Evolutionary conservation across 2,329 filamentous ascomycete species (phyloP), one percentile per base, ranked within the genome.

Genomic region (Coleophoma eucalyptorum): DNA sequence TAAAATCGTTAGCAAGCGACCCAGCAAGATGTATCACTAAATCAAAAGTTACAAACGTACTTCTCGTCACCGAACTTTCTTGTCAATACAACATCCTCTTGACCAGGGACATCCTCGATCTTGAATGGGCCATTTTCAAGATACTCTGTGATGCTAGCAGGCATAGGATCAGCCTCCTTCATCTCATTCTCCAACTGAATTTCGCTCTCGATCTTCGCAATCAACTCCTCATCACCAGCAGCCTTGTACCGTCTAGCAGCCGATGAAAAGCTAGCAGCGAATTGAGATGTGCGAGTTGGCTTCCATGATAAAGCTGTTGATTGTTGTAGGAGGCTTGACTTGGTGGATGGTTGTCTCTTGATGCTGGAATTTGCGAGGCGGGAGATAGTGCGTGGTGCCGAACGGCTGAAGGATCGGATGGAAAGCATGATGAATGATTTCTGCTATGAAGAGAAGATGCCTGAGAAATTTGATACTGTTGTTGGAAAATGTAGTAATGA

Each of bases 51-150:
- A 8, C 26, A 26, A 20, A 37, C 84, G 72, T 72, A 94, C 90
- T 86, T 90, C 77, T 99, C 94, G 56, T 96, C 86, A 63, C 88
- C 89, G 65, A 89, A 93, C 58, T 81, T 86, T 65, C 92, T 87
- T 54, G 84, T 87, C 59, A 99, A 79, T 64, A 87, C 79, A 60
- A 99, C 89, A 61, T 96, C 90, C 74, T 97, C 89, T 70, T 90
- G 81, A 55, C 94, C 94, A 26, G 86, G 78, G 32, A 79, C 83
- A 71, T 99, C 94, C 64, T 89, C 77, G 55, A 94, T 79, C 78
- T 93, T 79, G 71, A 91, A 99, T 38, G 86, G 81, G 65, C 86
- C 86, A 74, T 90, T 93, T 66, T 93, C 84, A 44, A 97, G 73
- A 72, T 95, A 97, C 69, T 94, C 89, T 73, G 90, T 86, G 69